Percentiles rank a stretch among this genome's conserved stretches.
These are phyloP conservation scores for Macrocybe sp. DNA, from an alignment of 1,284 basidiomycete genomes.

Conservation along the genomic window DNA sequence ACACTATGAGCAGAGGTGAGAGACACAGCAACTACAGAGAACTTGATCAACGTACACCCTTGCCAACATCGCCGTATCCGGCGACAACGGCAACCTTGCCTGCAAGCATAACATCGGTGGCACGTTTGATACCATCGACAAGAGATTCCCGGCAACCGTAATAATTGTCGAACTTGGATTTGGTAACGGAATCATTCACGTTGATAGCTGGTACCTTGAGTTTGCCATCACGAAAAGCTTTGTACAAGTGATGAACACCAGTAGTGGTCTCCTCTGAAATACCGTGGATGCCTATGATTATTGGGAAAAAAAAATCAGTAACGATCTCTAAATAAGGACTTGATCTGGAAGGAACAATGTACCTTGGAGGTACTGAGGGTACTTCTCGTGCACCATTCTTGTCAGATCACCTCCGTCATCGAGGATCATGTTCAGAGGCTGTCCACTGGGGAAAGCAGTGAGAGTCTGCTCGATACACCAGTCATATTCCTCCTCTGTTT, in stretches of 20 bases:
- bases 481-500: conserved; percentile 97
- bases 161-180: conserved; percentile 97
- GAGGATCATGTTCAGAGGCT: conserved; percentile 97
- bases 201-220: conserved; percentile 99
- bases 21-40: conserved; percentile 3
- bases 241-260: conserved; percentile 99
- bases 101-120: conserved; percentile 99
- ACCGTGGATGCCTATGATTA: conserved; percentile 71
- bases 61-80: conserved; percentile 98
- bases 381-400: conserved; percentile 93
- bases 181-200: conserved; percentile 99
- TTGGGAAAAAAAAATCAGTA: background rate
- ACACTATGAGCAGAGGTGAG: conserved; percentile 51
- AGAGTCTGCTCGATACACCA: conserved; percentile 99
- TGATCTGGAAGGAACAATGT: conserved; percentile 12
- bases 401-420: conserved; percentile 99
- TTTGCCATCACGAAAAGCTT: conserved; percentile 91
- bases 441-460: conserved; percentile 71
- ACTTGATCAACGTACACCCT: conserved; percentile 68
- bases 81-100: conserved; percentile 99
- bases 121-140: conserved; percentile 99
- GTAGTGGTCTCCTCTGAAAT: conserved; percentile 99
- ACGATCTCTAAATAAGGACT: conserved; percentile 13
- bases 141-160: conserved; percentile 99
- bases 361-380: conserved; percentile 83